Evolutionary conservation across 306 rosid species (phyloP).

Genomic region (Lathyrus aphaca): DNA sequence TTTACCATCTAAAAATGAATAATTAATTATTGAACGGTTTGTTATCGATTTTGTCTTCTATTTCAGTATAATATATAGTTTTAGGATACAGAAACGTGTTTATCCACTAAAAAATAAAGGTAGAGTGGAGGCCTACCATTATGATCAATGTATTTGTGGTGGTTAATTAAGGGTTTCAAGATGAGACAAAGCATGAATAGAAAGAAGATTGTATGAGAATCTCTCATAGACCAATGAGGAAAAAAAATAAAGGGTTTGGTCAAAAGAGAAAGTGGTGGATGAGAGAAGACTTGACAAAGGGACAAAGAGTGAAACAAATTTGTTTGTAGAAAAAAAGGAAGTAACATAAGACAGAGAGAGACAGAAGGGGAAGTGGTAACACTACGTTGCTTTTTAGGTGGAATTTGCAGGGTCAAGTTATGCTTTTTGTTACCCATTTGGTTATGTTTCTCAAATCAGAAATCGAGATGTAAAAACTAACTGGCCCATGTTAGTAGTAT

Average conservation of each 20-base stretch:
- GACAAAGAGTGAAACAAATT: conserved; percentile 41
- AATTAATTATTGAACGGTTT: no score
- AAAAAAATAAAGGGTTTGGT: conserved; percentile 46
- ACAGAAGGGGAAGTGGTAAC: conserved; percentile 46
- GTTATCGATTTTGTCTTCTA: no score
- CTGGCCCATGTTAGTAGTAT: not conserved
- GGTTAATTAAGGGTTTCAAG: not conserved
- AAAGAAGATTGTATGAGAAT: conserved; percentile 30
- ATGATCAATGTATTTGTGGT: not conserved
- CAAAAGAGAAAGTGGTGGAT: conserved; percentile 54
- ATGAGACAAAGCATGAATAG: conserved; percentile 13
- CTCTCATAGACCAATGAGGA: conserved; percentile 34
- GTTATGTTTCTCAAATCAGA: conserved; percentile 41
- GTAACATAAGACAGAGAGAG: conserved; percentile 39
- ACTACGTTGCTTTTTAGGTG: conserved; percentile 65
- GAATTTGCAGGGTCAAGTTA: conserved; percentile 38
- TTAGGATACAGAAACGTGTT: no score
- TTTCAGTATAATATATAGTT: no score
- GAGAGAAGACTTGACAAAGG: conserved; percentile 42
- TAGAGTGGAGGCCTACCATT: not conserved
- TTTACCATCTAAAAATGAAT: no score
- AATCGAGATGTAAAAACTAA: conserved; percentile 23
- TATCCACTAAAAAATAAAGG: not conserved
- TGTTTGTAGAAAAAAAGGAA: conserved; percentile 32
- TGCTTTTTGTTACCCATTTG: conserved; percentile 48